Base-by-base conservation (phyloP, 2,329 filamentous ascomycete species). In the Botrytis deweyae region DNA sequence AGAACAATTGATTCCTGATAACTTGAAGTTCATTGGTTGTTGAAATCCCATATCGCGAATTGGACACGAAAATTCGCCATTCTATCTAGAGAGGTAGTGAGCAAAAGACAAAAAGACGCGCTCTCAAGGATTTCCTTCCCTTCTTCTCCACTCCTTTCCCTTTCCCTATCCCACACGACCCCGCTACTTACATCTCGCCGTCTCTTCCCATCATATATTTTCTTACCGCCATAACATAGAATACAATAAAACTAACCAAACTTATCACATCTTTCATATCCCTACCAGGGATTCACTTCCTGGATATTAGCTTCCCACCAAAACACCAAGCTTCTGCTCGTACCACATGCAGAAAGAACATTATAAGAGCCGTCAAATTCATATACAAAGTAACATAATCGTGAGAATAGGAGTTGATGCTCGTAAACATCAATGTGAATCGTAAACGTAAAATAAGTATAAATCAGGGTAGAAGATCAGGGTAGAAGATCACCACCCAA, bases 401-500 rank as follows among this genome's bases (percentile, higher is more conserved):
- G 90, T 89, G 16, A 92, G 3, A 87, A 91, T 33, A 69, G 62
- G 62, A 66, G 44, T 65, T 22, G 55, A 73, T 55, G 72, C 36
- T 62, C 55, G 69, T 63, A 38, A 70, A 73, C 65, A 73, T 63
- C 44, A 65, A 64, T 64, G 38, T 55, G 49, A 58, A 58, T 58
- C 66, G 59, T 70, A 65, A 64, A 71, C 64, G 29, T 69, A 65
- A 64, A 62, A 40, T 22, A 36, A 55, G 29, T 22, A 71, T 40
- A 64, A 20, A 71, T 80, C 76, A 89, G 75, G 86, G 86, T 64
- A 87, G 84, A 59, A 92, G 84, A 80, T 91, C 89, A 70, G 75
- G 86, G 86, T 64, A 87, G 84, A 59, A 92, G 84, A 80, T 91
- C 89, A 70, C 89, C 90, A 33, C 90, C 90, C 22, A 92, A 84